Conservation (phyloP, 1,284 basidiomycete genomes). For the Xanthoconium separans region DNA sequence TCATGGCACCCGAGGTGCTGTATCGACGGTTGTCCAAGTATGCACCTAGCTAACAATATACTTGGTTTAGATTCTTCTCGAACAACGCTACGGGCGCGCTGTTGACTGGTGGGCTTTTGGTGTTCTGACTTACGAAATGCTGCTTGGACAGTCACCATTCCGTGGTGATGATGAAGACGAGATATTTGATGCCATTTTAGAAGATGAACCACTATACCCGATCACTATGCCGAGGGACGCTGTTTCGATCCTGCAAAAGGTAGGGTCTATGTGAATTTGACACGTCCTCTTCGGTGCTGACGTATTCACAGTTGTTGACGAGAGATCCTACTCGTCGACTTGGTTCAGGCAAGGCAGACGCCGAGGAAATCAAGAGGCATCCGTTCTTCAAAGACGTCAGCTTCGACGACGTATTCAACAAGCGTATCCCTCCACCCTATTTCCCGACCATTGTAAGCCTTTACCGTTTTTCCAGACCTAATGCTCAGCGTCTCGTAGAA, state of each 20-base stretch:
- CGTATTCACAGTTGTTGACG: slow-evolving; percentile 72
- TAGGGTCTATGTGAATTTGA: slow-evolving; percentile 28
- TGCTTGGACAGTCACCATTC: slow-evolving; percentile 98
- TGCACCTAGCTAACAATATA: not conserved
- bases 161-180: slow-evolving; percentile 99
- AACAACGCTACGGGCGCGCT: slow-evolving; percentile 96
- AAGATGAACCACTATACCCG: slow-evolving; percentile 98
- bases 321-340: slow-evolving; percentile 91
- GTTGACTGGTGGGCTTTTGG: slow-evolving; percentile 99
- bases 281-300: slow-evolving; percentile 7
- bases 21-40: not conserved
- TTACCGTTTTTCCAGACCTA: not conserved
- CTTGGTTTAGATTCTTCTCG: slow-evolving; percentile 81
- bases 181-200: slow-evolving; percentile 98
- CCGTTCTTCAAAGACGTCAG: slow-evolving; percentile 98
- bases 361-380: slow-evolving; percentile 97
- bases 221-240: slow-evolving; percentile 99
- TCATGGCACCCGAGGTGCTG: slow-evolving; percentile 96
- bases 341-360: slow-evolving; percentile 93
- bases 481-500: slow-evolving; percentile 44
- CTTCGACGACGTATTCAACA: slow-evolving; percentile 95
- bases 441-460: slow-evolving; percentile 88
- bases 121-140: slow-evolving; percentile 98
- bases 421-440: slow-evolving; percentile 96
- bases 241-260: slow-evolving; percentile 94